phyloP scores from a whole-genome alignment of 345 rosid genomes.

The Eucalyptus victrix region DNA sequence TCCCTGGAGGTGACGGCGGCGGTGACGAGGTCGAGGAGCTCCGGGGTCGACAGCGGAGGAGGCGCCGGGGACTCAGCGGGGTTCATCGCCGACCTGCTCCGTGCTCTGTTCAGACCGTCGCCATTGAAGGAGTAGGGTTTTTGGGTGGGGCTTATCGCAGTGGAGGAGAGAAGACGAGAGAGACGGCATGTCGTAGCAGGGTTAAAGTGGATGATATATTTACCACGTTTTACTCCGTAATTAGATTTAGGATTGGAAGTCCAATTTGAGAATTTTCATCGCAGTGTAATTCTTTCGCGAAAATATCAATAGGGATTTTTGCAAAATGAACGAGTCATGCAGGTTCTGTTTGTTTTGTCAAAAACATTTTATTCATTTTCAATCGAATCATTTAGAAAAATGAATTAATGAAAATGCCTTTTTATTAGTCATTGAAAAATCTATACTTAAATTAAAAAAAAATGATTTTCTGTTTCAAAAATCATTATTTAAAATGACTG shows the following conservation, averaged over 20 bases:
- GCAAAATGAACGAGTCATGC: rapidly evolving
- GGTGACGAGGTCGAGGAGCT: slow-evolving; percentile 10
- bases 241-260: not conserved
- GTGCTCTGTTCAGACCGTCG: not conserved
- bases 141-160: not conserved
- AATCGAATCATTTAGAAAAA: too few relatives aligned
- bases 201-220: not conserved
- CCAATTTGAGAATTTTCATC: not conserved
- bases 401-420: too few relatives aligned
- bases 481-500: too few relatives aligned
- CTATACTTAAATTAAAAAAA: rapidly evolving
- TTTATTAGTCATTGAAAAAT: rapidly evolving
- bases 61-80: not conserved
- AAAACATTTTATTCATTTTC: too few relatives aligned
- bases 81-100: not conserved
- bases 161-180: not conserved
- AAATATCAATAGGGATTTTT: not conserved
- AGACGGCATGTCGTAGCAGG: not conserved
- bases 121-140: not conserved
- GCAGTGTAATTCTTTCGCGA: too few relatives aligned
- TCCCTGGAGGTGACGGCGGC: slow-evolving; percentile 17
- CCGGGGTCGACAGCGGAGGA: not conserved
- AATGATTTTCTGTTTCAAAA: rapidly evolving
- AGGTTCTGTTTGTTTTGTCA: rapidly evolving
- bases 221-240: not conserved